Percentiles rank a stretch among this genome's conserved stretches.
Conservation (phyloP, 2,329 filamentous ascomycete species). For the Pleoardoris graminearum region DNA sequence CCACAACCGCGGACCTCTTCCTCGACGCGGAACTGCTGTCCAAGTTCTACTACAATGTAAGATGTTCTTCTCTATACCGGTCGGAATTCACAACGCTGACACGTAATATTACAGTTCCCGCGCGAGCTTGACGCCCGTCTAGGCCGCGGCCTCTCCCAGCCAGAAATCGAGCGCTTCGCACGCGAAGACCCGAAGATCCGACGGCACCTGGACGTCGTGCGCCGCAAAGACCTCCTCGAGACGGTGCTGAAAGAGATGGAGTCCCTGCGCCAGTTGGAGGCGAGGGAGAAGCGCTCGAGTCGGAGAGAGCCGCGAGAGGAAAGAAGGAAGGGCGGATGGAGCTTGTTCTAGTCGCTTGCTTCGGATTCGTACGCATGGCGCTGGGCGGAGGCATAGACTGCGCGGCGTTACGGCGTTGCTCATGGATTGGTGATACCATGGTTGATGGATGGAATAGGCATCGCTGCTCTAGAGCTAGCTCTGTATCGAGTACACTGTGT, state of each 20-base stretch:
- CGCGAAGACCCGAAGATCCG: slow-evolving; percentile 90
- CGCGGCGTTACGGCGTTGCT: neutral
- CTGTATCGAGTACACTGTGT: neutral
- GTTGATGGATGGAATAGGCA: neutral
- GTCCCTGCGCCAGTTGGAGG: slow-evolving; percentile 80
- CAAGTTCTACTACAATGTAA: slow-evolving; percentile 89
- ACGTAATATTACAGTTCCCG: slow-evolving; percentile 67
- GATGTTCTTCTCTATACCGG: slow-evolving; percentile 2
- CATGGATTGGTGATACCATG: slow-evolving; percentile 3
- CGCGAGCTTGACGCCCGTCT: slow-evolving; percentile 86
- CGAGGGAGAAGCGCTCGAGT: slow-evolving; percentile 60
- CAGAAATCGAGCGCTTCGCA: slow-evolving; percentile 86
- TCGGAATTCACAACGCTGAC: neutral
- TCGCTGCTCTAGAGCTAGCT: slow-evolving; percentile 1
- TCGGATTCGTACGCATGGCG: neutral
- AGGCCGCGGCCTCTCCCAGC: slow-evolving; percentile 75
- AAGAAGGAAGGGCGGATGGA: slow-evolving; percentile 37
- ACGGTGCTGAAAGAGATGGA: slow-evolving; percentile 96
- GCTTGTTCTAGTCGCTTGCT: slow-evolving; percentile 34
- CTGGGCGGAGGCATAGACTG: neutral
- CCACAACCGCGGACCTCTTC: slow-evolving; percentile 92
- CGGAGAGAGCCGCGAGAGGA: slow-evolving; percentile 27
- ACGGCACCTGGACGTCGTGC: slow-evolving; percentile 87
- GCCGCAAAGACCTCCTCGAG: slow-evolving; percentile 89
- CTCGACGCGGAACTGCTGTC: slow-evolving; percentile 94